Evolutionary conservation across 129 eudicot genomes (phyloP).

Genomic region (Tanacetum coccineum): DNA sequence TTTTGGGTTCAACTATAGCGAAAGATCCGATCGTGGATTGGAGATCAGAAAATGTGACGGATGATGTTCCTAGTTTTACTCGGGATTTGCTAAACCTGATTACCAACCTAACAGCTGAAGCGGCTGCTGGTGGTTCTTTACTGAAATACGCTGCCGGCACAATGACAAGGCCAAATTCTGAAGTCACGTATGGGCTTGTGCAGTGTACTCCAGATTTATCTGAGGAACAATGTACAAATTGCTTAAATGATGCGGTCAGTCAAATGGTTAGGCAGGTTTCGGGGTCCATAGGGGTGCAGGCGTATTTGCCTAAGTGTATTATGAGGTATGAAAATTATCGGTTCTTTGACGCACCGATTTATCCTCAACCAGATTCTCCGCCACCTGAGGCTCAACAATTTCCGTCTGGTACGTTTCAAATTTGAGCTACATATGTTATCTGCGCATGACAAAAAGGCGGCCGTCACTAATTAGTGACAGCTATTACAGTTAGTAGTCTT

Average conservation of each 20-base stretch:
- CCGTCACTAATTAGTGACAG: too few relatives aligned
- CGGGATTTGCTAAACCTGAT: background rate
- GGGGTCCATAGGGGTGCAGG: background rate
- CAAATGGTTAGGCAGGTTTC: background rate
- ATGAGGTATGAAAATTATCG: background rate
- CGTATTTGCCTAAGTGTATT: constrained; percentile 4
- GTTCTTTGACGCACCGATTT: background rate
- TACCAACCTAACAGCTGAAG: background rate
- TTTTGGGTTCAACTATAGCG: background rate
- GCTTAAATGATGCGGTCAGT: constrained; percentile 2
- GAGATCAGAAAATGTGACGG: background rate
- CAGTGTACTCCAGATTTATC: constrained; percentile 17
- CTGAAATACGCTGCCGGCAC: background rate
- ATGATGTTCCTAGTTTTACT: background rate
- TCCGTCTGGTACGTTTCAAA: background rate
- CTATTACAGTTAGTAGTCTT: too few relatives aligned
- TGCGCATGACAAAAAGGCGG: too few relatives aligned
- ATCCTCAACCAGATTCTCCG: background rate
- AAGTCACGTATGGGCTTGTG: background rate
- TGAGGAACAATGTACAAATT: constrained; percentile 1
- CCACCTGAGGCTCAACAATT: background rate
- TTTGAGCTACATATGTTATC: too few relatives aligned
- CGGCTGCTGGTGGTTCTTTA: background rate
- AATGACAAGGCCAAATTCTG: background rate
- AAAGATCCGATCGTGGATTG: background rate